Conservation (phyloP, 108 stramenopile genomes). For the Stephanodiscus triporus region DNA sequence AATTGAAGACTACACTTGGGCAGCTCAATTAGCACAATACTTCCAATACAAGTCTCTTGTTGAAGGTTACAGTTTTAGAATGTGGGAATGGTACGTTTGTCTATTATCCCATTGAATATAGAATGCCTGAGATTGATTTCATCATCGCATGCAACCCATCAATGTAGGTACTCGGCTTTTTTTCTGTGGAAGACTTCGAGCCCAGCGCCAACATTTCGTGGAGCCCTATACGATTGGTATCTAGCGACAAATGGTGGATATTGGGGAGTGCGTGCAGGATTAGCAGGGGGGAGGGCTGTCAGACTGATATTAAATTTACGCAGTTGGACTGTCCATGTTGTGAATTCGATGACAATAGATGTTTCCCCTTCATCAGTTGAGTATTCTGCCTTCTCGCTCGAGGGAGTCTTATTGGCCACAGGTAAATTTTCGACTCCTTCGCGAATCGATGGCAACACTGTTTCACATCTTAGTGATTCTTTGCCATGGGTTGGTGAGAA, state of each 20-base stretch:
- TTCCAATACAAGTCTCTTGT: slow-evolving; percentile 48
- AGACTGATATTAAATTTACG: slow-evolving; percentile 30
- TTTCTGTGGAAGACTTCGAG: slow-evolving; percentile 51
- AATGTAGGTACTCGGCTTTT: slow-evolving; percentile 39
- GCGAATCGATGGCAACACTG: slow-evolving; percentile 13
- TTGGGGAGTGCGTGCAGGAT: slow-evolving; percentile 47
- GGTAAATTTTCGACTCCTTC: slow-evolving; percentile 9
- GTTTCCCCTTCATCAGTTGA: slow-evolving; percentile 3
- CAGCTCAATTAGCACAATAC: slow-evolving; percentile 53
- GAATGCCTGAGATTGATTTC: no score
- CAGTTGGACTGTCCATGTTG: slow-evolving; percentile 31
- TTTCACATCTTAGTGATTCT: slow-evolving; percentile 14
- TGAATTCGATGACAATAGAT: slow-evolving; percentile 24
- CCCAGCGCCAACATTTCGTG: slow-evolving; percentile 59
- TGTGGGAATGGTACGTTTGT: slow-evolving; percentile 24
- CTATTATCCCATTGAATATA: no score
- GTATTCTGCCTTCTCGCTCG: slow-evolving; percentile 29
- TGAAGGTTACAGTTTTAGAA: slow-evolving; percentile 36
- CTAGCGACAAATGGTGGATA: slow-evolving; percentile 52
- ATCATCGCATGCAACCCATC: no score
- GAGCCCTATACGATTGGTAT: slow-evolving; percentile 58
- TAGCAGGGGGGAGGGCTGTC: slow-evolving; percentile 20
- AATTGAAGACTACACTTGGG: slow-evolving; percentile 39
- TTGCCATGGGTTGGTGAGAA: slow-evolving; percentile 29
- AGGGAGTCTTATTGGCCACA: slow-evolving; percentile 18